Evolutionary conservation across 768 basidiomycete species (phyloP).

Genomic region (Phanerochaete sordida): DNA sequence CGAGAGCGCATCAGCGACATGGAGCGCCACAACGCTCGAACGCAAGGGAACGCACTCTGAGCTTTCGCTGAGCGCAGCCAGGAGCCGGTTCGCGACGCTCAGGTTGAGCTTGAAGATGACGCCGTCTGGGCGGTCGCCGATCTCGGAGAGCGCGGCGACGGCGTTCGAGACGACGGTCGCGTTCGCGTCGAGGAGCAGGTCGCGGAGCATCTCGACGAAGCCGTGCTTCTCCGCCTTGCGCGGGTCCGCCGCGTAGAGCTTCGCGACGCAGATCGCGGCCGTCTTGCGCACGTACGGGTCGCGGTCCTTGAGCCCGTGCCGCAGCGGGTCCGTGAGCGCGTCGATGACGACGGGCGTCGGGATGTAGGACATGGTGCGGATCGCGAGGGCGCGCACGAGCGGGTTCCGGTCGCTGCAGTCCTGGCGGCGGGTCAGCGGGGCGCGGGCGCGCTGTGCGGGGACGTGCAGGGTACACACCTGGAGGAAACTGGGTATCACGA

Average conservation of each 20-base stretch:
- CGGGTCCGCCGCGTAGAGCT: conserved; percentile 87
- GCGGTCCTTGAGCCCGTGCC: conserved; percentile 88
- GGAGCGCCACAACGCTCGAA: neutral
- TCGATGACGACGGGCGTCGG: conserved; percentile 87
- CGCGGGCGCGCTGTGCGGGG: neutral
- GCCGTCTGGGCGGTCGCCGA: conserved; percentile 91
- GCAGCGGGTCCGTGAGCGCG: conserved; percentile 82
- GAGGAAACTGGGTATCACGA: conserved; percentile 88
- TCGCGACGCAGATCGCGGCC: conserved; percentile 95
- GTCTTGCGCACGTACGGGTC: conserved; percentile 99
- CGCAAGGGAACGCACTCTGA: conserved; percentile 81
- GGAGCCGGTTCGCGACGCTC: conserved; percentile 82
- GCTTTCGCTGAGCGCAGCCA: conserved; percentile 90
- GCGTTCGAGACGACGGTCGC: conserved; percentile 98
- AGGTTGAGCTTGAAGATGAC: conserved; percentile 90
- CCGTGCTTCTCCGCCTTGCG: conserved; percentile 84
- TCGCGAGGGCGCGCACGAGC: conserved; percentile 92
- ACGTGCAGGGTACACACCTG: conserved; percentile 47
- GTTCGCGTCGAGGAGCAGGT: conserved; percentile 89
- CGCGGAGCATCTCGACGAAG: conserved; percentile 87
- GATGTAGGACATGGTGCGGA: conserved; percentile 99
- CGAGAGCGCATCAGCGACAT: conserved; percentile 7
- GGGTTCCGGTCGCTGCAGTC: conserved; percentile 97
- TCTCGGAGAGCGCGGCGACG: conserved; percentile 95
- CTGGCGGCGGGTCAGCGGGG: conserved; percentile 37